phyloP scores from a whole-genome alignment of 192 early-diverging fungal species.

The Coemansia sp. region DNA sequence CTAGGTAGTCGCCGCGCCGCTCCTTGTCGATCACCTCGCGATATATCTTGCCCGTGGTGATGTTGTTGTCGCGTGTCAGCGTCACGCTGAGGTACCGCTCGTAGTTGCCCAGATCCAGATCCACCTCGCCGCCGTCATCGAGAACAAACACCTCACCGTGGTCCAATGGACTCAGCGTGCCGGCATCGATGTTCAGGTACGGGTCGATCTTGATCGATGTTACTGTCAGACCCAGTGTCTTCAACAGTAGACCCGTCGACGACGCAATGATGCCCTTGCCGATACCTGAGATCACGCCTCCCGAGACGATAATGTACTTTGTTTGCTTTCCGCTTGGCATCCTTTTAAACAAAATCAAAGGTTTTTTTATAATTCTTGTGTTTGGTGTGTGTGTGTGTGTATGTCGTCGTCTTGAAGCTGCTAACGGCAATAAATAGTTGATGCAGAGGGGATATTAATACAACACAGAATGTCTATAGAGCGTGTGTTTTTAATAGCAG shows the following conservation, averaged over 20 bases:
- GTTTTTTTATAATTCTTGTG: not conserved
- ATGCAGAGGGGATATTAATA: slow-evolving; percentile 1
- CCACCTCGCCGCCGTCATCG: slow-evolving; percentile 98
- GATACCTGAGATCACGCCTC: slow-evolving; percentile 99
- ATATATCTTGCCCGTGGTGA: slow-evolving; percentile 99
- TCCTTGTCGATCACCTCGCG: slow-evolving; percentile 92
- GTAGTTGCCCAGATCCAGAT: slow-evolving; percentile 98
- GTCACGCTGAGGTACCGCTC: slow-evolving; percentile 96
- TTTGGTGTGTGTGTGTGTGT: slow-evolving; percentile 3
- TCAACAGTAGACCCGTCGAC: slow-evolving; percentile 91
- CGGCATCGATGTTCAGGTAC: slow-evolving; percentile 99
- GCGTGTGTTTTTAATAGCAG: too few relatives aligned
- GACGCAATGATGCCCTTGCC: slow-evolving; percentile 99
- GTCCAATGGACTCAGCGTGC: slow-evolving; percentile 94
- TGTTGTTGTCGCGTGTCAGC: slow-evolving; percentile 96
- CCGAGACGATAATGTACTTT: slow-evolving; percentile 97
- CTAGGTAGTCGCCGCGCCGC: slow-evolving; percentile 93
- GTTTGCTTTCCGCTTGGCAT: slow-evolving; percentile 53
- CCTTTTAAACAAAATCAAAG: slow-evolving; percentile 5
- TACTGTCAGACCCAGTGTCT: slow-evolving; percentile 87
- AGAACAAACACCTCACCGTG: slow-evolving; percentile 99
- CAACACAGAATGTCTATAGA: slow-evolving; percentile 4
- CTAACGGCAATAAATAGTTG: not conserved
- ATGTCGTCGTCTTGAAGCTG: not conserved
- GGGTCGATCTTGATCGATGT: slow-evolving; percentile 99